Evolutionary conservation across 208 protist species (phyloP).

Genomic region (Trypanosomatidae sp.): DNA sequence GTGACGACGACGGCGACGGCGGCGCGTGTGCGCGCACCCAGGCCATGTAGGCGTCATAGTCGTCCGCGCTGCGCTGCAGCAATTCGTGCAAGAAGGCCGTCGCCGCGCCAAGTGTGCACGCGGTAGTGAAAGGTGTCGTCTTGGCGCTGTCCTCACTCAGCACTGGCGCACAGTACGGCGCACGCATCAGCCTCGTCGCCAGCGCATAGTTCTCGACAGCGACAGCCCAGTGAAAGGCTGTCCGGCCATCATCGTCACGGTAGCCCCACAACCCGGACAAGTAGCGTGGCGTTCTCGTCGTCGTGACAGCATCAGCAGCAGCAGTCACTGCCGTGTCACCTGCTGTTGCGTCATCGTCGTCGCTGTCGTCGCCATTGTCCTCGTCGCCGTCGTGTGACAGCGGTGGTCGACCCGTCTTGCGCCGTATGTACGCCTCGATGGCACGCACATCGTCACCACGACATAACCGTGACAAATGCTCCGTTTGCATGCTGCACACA

Average conservation of each 20-base stretch:
- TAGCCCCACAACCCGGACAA: constrained; percentile 45
- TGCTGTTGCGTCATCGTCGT: background rate
- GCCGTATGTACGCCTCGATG: constrained; percentile 23
- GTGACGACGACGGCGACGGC: background rate
- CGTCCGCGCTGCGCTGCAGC: constrained; percentile 21
- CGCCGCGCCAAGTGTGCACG: constrained; percentile 60
- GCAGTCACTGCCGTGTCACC: background rate
- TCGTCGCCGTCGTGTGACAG: background rate
- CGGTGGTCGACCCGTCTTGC: background rate
- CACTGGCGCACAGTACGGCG: constrained; percentile 41
- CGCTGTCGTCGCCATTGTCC: background rate
- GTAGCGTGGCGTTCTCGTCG: constrained; percentile 6
- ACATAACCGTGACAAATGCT: constrained; percentile 69
- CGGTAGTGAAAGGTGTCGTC: constrained; percentile 61
- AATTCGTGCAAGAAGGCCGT: constrained; percentile 39
- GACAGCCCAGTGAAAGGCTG: constrained; percentile 81
- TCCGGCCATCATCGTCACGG: constrained; percentile 77
- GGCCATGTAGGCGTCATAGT: constrained; percentile 7
- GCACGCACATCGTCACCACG: constrained; percentile 27
- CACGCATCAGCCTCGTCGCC: constrained; percentile 30
- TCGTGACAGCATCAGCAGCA: background rate
- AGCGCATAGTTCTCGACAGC: constrained; percentile 65
- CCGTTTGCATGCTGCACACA: background rate
- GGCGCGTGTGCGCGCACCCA: constrained; percentile 4
- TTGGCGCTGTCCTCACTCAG: constrained; percentile 59